Conservation (phyloP, 768 basidiomycete genomes). For the Cyclocybe aegerita region DNA sequence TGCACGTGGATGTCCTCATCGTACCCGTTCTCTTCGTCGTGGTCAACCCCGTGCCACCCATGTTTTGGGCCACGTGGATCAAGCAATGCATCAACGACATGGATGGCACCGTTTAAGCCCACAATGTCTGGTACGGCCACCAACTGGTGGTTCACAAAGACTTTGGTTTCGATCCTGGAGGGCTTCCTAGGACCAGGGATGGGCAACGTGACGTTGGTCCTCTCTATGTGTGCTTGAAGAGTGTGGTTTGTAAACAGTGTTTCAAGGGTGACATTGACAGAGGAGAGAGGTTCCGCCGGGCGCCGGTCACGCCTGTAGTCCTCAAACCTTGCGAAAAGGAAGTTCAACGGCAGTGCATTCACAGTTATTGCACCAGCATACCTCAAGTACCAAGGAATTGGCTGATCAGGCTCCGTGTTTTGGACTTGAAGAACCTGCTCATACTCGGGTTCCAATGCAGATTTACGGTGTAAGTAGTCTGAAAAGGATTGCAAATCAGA, state of each 20-base stretch:
- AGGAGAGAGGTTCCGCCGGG: constrained; percentile 27
- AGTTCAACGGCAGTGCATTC: not conserved
- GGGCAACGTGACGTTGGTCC: constrained; percentile 39
- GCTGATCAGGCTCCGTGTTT: no score
- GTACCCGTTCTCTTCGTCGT: constrained; percentile 2
- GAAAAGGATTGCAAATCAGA: constrained; percentile 19
- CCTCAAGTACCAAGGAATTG: no score
- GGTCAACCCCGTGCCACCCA: constrained; percentile 12
- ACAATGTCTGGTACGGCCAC: constrained; percentile 47
- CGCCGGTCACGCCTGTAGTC: no score
- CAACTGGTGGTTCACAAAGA: constrained; percentile 37
- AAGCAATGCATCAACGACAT: constrained; percentile 42
- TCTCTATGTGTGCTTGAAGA: constrained; percentile 46
- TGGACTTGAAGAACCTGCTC: no score
- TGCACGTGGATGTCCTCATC: constrained; percentile 6
- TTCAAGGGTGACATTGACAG: constrained; percentile 34
- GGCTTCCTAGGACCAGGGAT: constrained; percentile 33
- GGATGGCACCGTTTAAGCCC: constrained; percentile 57
- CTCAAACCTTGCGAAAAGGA: not conserved
- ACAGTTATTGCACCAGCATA: no score
- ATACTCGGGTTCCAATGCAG: no score
- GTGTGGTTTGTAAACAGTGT: constrained; percentile 44
- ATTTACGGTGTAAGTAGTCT: constrained; percentile 12
- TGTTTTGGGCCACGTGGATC: constrained; percentile 32
- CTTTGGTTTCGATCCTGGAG: constrained; percentile 30